phyloP scores from a whole-genome alignment of 495 filamentous ascomycete genomes.

The Daldinia caldariorum region DNA sequence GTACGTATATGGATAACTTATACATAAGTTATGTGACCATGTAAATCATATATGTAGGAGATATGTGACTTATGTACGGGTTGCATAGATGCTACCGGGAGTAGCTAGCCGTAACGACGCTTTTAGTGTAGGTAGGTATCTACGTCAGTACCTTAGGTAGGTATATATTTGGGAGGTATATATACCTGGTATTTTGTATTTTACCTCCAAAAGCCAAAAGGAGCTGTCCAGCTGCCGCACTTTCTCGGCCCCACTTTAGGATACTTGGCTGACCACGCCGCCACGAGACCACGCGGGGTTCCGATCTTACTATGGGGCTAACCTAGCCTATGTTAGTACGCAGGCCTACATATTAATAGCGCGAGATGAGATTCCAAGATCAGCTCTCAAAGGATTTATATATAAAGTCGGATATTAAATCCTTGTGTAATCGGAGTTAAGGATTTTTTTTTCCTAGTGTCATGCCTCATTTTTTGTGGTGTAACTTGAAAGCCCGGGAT shows the following conservation, averaged over 20 bases:
- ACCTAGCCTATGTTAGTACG: too few relatives aligned
- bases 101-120: slow-evolving; percentile 11
- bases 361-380: neutral
- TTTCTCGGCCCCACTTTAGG: slow-evolving; percentile 32
- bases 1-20: too few relatives aligned
- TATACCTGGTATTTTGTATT: too few relatives aligned
- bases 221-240: slow-evolving; percentile 29
- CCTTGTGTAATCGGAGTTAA: slow-evolving; percentile 1
- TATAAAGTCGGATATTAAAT: slow-evolving; percentile 7
- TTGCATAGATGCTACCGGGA: slow-evolving; percentile 10
- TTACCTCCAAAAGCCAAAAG: slow-evolving; percentile 4
- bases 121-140: too few relatives aligned
- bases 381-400: neutral
- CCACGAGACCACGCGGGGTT: slow-evolving; percentile 31
- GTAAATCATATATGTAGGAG: neutral
- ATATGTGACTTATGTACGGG: neutral
- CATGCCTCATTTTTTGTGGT: neutral
- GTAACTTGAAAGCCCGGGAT: neutral
- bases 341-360: slow-evolving; percentile 8
- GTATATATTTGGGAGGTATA: too few relatives aligned
- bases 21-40: neutral
- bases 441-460: neutral
- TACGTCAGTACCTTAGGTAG: too few relatives aligned
- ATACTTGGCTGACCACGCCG: slow-evolving; percentile 34
- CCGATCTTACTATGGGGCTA: slow-evolving; percentile 14